phyloP scores from a whole-genome alignment of 2,329 filamentous ascomycete species.

The Trichoderma atroviride region DNA sequence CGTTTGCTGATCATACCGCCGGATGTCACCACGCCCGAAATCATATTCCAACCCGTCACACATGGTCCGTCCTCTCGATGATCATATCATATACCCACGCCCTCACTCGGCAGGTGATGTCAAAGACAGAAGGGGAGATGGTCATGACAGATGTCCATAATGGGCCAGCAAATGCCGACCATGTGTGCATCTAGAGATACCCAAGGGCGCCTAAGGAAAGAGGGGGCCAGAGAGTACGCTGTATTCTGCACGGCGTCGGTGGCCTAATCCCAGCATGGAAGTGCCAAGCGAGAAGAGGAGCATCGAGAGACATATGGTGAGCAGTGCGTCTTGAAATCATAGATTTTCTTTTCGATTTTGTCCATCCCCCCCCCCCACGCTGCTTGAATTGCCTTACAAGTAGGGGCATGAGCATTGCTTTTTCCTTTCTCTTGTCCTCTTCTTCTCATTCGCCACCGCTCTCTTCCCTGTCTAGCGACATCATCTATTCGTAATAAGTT shows the following conservation, averaged over 20 bases:
- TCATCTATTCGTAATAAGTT: background rate
- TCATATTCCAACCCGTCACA: background rate
- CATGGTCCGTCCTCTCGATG: conserved; percentile 1
- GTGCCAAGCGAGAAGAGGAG: conserved; percentile 21
- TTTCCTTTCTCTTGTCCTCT: background rate
- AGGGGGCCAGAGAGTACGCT: background rate
- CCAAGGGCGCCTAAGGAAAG: background rate
- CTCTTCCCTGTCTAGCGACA: background rate
- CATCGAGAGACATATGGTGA: background rate
- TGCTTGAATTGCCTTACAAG: background rate
- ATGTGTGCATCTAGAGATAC: background rate
- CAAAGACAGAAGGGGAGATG: background rate
- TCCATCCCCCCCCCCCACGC: background rate
- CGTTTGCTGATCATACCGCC: background rate
- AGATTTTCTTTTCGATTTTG: background rate
- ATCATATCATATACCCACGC: background rate
- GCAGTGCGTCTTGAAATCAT: conserved; percentile 9
- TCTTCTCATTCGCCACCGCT: background rate
- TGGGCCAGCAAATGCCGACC: background rate
- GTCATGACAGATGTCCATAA: background rate
- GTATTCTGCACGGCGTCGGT: background rate
- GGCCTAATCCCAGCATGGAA: conserved; percentile 14
- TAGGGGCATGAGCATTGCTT: background rate
- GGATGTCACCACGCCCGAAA: background rate
- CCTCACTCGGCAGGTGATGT: background rate